These are phyloP conservation scores for Podila horticola DNA, from an alignment of 192 early-diverging fungal genomes.

Conservation along the genomic window DNA sequence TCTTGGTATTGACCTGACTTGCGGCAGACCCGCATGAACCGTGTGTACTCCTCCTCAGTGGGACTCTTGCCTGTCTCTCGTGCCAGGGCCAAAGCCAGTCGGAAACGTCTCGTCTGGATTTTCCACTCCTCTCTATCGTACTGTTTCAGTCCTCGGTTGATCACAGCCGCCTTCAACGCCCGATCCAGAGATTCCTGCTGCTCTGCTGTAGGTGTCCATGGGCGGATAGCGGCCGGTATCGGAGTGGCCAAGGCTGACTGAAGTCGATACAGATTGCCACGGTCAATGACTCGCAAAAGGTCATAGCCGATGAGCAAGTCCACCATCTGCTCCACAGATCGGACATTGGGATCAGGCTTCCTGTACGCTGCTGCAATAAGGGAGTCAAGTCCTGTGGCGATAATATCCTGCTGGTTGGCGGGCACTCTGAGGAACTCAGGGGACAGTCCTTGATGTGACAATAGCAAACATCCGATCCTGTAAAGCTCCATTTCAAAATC, in stretches of 20 bases:
- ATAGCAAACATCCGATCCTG: conserved; percentile 12
- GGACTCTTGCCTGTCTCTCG: conserved; percentile 17
- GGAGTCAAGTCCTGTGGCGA: conserved; percentile 25
- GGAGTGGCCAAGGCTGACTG: neutral
- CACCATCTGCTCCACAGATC: too few relatives aligned
- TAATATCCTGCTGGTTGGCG: conserved; percentile 29
- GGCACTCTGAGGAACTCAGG: conserved; percentile 9
- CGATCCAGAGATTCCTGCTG: too few relatives aligned
- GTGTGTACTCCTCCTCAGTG: conserved; percentile 12
- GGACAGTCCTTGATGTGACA: conserved; percentile 13
- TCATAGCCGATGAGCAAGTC: too few relatives aligned
- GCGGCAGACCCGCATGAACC: conserved; percentile 28
- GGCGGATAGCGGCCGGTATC: too few relatives aligned
- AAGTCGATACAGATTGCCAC: neutral
- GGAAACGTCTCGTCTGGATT: conserved; percentile 29
- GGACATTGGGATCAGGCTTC: neutral
- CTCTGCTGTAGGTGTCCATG: too few relatives aligned
- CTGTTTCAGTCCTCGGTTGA: too few relatives aligned
- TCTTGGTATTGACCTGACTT: conserved; percentile 14
- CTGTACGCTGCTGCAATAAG: neutral
- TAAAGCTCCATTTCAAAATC: conserved; percentile 14
- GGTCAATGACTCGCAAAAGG: neutral
- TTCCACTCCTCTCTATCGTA: conserved; percentile 19
- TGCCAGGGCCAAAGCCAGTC: conserved; percentile 20
- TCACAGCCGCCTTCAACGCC: too few relatives aligned